A percentile compares a stretch with the other conserved stretches of the same genome.
Evolutionary conservation across 306 rosid species (phyloP).

Genomic region (Malus asiatica): DNA sequence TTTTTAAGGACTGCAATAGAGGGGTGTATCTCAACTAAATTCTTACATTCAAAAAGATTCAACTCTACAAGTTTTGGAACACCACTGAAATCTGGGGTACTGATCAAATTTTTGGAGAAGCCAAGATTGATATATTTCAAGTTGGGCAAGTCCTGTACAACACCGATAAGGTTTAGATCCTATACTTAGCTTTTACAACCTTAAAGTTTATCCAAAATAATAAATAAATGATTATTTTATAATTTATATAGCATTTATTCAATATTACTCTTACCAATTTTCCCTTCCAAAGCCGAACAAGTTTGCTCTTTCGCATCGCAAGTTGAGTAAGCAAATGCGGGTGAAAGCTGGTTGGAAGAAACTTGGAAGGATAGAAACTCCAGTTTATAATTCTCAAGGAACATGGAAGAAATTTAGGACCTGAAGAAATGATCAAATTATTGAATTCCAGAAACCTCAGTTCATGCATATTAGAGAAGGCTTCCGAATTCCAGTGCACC

Average conservation of each 20-base stretch:
- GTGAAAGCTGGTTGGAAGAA: not conserved
- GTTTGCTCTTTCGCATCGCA: not conserved
- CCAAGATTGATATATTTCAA: conserved; percentile 4
- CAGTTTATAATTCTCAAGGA: conserved; percentile 3
- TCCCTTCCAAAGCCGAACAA: conserved; percentile 5
- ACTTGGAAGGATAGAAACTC: conserved; percentile 1
- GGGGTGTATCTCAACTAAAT: conserved; percentile 1
- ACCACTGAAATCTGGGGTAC: conserved; percentile 4
- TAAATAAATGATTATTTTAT: no score
- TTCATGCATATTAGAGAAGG: conserved; percentile 8
- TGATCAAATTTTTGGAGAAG: not conserved
- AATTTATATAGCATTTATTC: no score
- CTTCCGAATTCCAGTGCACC: conserved; percentile 4
- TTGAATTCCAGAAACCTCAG: not conserved
- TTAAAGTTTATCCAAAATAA: not conserved
- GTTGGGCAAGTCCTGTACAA: not conserved
- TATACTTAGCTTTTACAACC: not conserved
- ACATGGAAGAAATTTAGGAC: conserved; percentile 2
- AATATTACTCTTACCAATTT: not conserved
- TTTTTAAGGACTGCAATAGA: not conserved
- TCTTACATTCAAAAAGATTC: not conserved
- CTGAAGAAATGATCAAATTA: not conserved
- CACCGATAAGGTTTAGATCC: not conserved
- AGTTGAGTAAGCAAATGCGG: not conserved
- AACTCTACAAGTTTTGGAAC: not conserved